A percentile compares a stretch with the other conserved stretches of the same genome.
These are phyloP conservation scores for Daldinia childiae DNA, from an alignment of 495 filamentous ascomycete genomes.

Conservation along the genomic window DNA sequence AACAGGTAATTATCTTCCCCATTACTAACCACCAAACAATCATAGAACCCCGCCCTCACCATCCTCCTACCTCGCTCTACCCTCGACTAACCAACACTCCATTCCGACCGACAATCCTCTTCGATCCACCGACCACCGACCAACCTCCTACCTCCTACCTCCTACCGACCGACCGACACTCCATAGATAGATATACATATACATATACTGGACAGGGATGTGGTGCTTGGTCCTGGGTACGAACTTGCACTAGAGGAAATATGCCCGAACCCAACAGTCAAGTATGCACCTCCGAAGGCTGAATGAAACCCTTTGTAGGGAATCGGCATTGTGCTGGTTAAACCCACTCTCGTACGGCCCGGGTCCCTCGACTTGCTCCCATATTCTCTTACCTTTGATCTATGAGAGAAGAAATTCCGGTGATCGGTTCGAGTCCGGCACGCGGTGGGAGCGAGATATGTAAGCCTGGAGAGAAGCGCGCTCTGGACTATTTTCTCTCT, in stretches of 20 bases:
- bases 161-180: background rate
- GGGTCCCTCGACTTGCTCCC: constrained; percentile 22
- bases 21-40: no score
- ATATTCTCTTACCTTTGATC: no score
- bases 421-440: constrained; percentile 5
- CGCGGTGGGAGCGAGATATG: constrained; percentile 15
- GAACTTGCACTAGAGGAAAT: background rate
- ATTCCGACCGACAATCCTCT: background rate
- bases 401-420: background rate
- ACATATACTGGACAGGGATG: constrained; percentile 18
- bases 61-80: background rate
- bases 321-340: background rate
- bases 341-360: background rate
- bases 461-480: constrained; percentile 27
- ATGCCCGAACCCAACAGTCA: constrained; percentile 11
- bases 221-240: constrained; percentile 16
- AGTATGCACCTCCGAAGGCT: constrained; percentile 15
- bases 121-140: background rate
- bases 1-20: no score
- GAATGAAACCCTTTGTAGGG: constrained; percentile 18
- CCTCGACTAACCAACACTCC: background rate
- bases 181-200: background rate
- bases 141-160: background rate
- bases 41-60: background rate
- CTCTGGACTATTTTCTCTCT: background rate